A percentile compares a stretch with the other conserved stretches of the same genome.
These are phyloP conservation scores for Melanomma pulvis-pyrius DNA, from an alignment of 495 filamentous ascomycete genomes.

Conservation along the genomic window DNA sequence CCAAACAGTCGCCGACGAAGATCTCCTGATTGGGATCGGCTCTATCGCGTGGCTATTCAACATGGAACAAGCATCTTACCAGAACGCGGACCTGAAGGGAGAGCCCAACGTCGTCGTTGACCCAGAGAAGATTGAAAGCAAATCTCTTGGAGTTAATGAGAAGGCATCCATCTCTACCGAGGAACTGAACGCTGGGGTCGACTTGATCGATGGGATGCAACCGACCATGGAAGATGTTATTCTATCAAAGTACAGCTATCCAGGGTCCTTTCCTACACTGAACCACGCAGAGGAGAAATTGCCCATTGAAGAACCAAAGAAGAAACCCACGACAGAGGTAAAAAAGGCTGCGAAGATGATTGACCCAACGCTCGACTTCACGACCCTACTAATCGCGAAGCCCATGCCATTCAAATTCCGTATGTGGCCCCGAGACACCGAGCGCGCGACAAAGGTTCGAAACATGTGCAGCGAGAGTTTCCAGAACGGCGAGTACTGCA, in stretches of 20 bases:
- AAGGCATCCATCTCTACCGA: constrained; percentile 36
- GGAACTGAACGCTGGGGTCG: constrained; percentile 39
- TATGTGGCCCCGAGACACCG: constrained; percentile 30
- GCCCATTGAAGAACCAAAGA: neutral
- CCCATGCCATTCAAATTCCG: constrained; percentile 43
- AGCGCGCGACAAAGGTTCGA: constrained; percentile 33
- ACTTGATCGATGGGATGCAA: neutral
- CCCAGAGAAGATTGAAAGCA: constrained; percentile 18
- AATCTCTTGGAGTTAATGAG: constrained; percentile 18
- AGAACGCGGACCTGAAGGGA: neutral
- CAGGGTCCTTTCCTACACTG: constrained; percentile 19
- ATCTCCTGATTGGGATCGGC: constrained; percentile 60
- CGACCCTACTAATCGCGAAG: constrained; percentile 44
- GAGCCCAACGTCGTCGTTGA: constrained; percentile 14
- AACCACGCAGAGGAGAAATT: neutral
- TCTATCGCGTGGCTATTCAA: constrained; percentile 62
- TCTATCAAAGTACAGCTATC: constrained; percentile 25
- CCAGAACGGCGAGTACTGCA: constrained; percentile 36
- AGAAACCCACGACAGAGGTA: constrained; percentile 29
- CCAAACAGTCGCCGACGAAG: constrained; percentile 57
- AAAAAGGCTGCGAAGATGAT: constrained; percentile 8
- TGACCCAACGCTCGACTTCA: constrained; percentile 43
- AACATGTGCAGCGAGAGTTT: constrained; percentile 30
- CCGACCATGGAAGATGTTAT: constrained; percentile 24
- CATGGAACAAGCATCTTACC: constrained; percentile 48